Evolutionary conservation across 345 rosid genomes (phyloP), one percentile per base, ranked within the genome.

Genomic region (Fremontodendron californicum): DNA sequence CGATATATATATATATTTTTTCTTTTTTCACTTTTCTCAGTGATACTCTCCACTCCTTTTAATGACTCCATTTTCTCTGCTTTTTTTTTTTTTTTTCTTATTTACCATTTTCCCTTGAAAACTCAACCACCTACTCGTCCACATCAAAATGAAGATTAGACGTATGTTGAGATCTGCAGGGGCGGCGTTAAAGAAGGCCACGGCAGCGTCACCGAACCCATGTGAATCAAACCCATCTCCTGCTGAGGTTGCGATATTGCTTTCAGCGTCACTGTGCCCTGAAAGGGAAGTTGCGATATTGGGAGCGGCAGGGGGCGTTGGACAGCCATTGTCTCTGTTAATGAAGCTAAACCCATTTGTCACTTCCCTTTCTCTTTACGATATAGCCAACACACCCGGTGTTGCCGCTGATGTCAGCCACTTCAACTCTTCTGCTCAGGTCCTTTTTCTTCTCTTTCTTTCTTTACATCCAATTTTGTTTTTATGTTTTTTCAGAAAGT

Each of bases 391-490:
- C 80, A 90, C 92, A 4, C 92, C 93, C 3, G 96, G 92, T 37
- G 96, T 91, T 60, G 92, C 91, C 1, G 93, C 92, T 27, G 96
- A 91, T 75, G 88, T 90, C 63, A 83, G 96, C 82, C 92, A 91
- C 78, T 87, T 90, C 84, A 88, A 90, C 78, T 81, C 89, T 84
- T 82, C 90, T 85, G 83, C 92, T 82, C 81, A 88, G 89, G 95
- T 89, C 55, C 15, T 23, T 71, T 13, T n/a, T n/a, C n/a, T n/a
- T n/a, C n/a, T n/a, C n/a, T 68, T n/a, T 2, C 29, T 46, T 71
- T 33, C 42, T 60, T 27, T 48, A 5, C 18, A 13, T 23, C 45
- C 21, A n/a, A 12, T 13, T 39, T 39, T 39, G 15, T 31, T 15
- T 10, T 13, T 13, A 49, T 5, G n/a, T 18, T 49, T 19, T 13